Evolutionary conservation across 495 filamentous ascomycete species (phyloP), one percentile per base, ranked within the genome.

Genomic region (Daldinia grandis): DNA sequence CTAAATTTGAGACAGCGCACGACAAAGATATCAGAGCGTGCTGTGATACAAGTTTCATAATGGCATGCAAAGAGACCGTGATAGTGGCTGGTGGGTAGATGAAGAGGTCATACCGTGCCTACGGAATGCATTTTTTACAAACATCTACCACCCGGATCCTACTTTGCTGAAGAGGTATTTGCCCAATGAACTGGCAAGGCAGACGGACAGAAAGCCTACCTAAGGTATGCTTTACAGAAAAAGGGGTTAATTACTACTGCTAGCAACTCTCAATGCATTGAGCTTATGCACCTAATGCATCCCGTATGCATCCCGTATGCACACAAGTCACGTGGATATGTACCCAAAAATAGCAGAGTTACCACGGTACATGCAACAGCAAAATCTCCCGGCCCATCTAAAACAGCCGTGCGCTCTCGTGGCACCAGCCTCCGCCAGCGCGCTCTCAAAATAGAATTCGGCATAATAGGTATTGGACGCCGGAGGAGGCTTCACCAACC

Each of bases 351-450:
- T 66, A 71, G 62, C 27, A 50, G 28, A n/a, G n/a, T 14, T 21
- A 55, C 27, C n/a, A 19, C 17, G 51, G 51, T 55, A 55, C 51
- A 55, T 55, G 56, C 42, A 64, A 64, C 44, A 28, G 12, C 4
- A 51, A 58, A 71, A 24, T 47, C 58, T 67, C 64, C 63, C 69
- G 69, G 69, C 44, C 69, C 58, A 67, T 72, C 69, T 72, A 72
- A 72, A 72, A 72, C 69, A 67, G 64, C 69, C 69, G 69, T 72
- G 69, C 68, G 68, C 62, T 71, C 58, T 71, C 58, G 59, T 67
- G 54, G 62, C 47, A 67, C 69, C 69, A 63, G 63, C 69, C 64
- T 66, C 68, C 68, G 62, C 68, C 68, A 62, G 35, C 33, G 64
- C 35, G 42, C 30, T 72, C 69, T 67, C 58, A 72, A 72, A 72